These are phyloP conservation scores for Malassezia japonica DNA, from an alignment of 1,284 basidiomycete genomes.

Conservation along the genomic window DNA sequence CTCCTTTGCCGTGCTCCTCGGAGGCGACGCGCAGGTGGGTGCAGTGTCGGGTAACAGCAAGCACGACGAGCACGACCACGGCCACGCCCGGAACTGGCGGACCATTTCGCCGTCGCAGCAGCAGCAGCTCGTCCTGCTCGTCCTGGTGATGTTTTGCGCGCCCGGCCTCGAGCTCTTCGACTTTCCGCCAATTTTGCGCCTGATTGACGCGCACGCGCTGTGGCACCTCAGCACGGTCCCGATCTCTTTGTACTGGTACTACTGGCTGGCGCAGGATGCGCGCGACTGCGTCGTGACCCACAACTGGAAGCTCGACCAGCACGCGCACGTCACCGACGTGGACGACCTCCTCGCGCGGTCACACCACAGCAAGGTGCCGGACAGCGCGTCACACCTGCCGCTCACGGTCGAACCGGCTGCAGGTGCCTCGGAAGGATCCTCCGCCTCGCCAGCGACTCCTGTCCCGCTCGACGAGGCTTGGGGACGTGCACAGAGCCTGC, in stretches of 20 bases:
- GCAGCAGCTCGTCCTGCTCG: constrained; percentile 51
- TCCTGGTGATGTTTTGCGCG: constrained; percentile 62
- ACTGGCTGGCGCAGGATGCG: constrained; percentile 40
- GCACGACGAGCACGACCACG: no score
- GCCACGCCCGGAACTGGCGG: no score
- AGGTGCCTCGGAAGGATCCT: background rate
- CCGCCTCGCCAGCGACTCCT: background rate
- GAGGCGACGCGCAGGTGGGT: no score
- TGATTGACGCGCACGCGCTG: constrained; percentile 83
- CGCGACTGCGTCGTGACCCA: constrained; percentile 31
- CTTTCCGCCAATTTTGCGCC: constrained; percentile 64
- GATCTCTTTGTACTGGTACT: constrained; percentile 68
- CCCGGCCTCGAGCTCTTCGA: constrained; percentile 81
- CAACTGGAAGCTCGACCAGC: constrained; percentile 30
- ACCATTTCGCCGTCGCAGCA: constrained; percentile 9
- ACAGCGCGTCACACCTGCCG: no score
- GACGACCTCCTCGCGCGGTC: background rate
- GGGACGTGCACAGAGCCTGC: background rate
- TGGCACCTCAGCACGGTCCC: constrained; percentile 87
- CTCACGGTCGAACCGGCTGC: no score
- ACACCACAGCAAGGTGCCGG: background rate
- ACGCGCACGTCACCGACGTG: background rate
- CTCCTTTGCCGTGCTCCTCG: background rate
- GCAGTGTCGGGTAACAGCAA: no score
- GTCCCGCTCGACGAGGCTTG: background rate